Evolutionary conservation across 345 rosid species (phyloP), one percentile per base, ranked within the genome.

Genomic region (Melaleuca quinquenervia): DNA sequence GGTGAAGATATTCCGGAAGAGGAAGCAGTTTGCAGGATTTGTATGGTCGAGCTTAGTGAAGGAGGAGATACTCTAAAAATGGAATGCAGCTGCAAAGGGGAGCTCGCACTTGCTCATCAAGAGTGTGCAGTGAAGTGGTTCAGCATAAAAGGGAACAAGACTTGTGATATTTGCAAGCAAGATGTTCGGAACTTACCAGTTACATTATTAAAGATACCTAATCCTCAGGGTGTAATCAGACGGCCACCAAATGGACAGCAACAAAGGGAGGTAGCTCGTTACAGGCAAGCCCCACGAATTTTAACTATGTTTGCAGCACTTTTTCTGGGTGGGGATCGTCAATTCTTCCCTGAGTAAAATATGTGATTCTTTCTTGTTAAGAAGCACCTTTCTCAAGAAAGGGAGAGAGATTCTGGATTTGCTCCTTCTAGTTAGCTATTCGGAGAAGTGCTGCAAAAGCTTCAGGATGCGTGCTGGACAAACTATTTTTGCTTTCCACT

Each of bases 1-100:
- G 89, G 91, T 55, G 93, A 91, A 89, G 93, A 93, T 70, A 91
- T 93, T 85, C 92, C 91, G 60, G 94, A 93, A 89, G 95, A 93
- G 88, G 95, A 92, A 83, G 94, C 95, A 16, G 94, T 93, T 74
- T 93, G 95, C 87, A 91, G 95, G 84, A 93, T 93, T 76, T 93
- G 95, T 89, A 36, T 90, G 88, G 90, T 92, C 50, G 94, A 93
- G 88, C 92, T 93, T 26, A 60, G 89, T 48, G 94, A 91, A 91
- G 93, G 95, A 83, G 93, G 93, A 24, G 93, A 92, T 74, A 90
- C 90, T 51, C 87, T 93, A 10, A 93, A 92, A 90, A 87, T 93
- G 95, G 95, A 92, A 74, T 93, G 95, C 86, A 92, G 94, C 90
- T 93, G 95, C 89, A 93, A 90, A 84, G 95, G 94, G 83, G 95